phyloP scores from a whole-genome alignment of 331 rosid species.

The Saraca asoca region DNA sequence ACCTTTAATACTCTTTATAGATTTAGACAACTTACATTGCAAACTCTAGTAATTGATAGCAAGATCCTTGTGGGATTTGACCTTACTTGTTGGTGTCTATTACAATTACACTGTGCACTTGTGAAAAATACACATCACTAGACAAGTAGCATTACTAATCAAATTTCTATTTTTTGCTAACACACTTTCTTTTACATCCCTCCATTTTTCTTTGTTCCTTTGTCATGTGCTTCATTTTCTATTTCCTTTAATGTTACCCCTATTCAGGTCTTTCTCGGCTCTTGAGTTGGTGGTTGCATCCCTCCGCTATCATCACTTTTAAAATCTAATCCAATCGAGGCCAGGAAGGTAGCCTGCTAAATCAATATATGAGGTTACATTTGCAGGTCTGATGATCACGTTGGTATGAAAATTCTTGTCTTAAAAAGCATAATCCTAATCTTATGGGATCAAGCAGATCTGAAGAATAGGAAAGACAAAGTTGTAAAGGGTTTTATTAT shows the following conservation, averaged over 20 bases:
- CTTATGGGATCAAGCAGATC: conserved; percentile 85
- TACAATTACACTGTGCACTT: too few species aligned
- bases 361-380: conserved; percentile 93
- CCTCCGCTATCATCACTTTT: conserved; percentile 85
- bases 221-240: conserved; percentile 19
- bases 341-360: conserved; percentile 96
- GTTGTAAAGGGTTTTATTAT: conserved; percentile 92
- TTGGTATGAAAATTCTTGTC: conserved; percentile 87
- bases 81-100: too few species aligned
- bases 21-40: too few species aligned
- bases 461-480: conserved; percentile 75
- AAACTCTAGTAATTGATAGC: too few species aligned
- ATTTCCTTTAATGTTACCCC: conserved; percentile 31
- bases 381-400: conserved; percentile 87
- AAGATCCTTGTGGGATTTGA: too few species aligned
- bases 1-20: too few species aligned
- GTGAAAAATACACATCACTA: too few species aligned
- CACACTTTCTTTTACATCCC: conserved; percentile 19
- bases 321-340: conserved; percentile 73
- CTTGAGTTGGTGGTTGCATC: too few species aligned
- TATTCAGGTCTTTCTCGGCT: too few species aligned
- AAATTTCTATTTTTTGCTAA: too few species aligned
- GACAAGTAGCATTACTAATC: too few species aligned
- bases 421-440: conserved; percentile 93
- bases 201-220: conserved; percentile 13